Evolutionary conservation across 2,329 filamentous ascomycete species (phyloP).

Genomic region (Exserohilum turcica): DNA sequence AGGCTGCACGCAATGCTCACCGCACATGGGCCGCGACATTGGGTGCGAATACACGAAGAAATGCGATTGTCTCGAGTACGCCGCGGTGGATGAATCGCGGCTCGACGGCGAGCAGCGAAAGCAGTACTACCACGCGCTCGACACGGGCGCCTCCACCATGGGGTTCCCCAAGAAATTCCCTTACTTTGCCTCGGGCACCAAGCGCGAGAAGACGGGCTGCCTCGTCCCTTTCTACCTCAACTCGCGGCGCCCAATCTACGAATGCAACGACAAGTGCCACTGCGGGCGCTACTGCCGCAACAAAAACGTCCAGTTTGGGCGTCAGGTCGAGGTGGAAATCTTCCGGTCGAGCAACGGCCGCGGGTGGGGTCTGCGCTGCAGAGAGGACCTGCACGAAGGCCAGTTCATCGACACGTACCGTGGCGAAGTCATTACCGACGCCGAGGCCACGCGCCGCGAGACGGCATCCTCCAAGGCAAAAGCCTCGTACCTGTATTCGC

Average conservation of each 20-base stretch:
- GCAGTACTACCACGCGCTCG: slow-evolving; percentile 24
- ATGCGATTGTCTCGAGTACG: slow-evolving; percentile 72
- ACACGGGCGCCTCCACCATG: slow-evolving; percentile 32
- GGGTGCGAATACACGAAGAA: slow-evolving; percentile 66
- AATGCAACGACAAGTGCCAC: slow-evolving; percentile 74
- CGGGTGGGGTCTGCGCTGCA: slow-evolving; percentile 77
- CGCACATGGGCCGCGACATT: slow-evolving; percentile 57
- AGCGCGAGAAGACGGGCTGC: slow-evolving; percentile 30
- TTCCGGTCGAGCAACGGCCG: slow-evolving; percentile 71
- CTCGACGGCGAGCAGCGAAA: slow-evolving; percentile 35
- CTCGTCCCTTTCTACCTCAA: slow-evolving; percentile 53
- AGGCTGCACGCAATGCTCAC: slow-evolving; percentile 68
- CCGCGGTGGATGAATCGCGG: slow-evolving; percentile 54
- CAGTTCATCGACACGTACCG: slow-evolving; percentile 83
- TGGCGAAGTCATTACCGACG: slow-evolving; percentile 61
- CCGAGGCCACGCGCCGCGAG: slow-evolving; percentile 69
- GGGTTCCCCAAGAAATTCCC: slow-evolving; percentile 62
- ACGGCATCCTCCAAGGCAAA: slow-evolving; percentile 64
- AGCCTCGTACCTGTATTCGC: slow-evolving; percentile 76
- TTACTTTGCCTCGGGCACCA: slow-evolving; percentile 56
- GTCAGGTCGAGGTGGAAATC: slow-evolving; percentile 73
- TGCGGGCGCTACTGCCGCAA: slow-evolving; percentile 72
- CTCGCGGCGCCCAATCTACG: slow-evolving; percentile 66
- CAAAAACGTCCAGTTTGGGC: slow-evolving; percentile 74
- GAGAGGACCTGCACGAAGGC: slow-evolving; percentile 67